Evolutionary conservation across 108 stramenopile species (phyloP).

Genomic region (Cylindrotheca closterium): DNA sequence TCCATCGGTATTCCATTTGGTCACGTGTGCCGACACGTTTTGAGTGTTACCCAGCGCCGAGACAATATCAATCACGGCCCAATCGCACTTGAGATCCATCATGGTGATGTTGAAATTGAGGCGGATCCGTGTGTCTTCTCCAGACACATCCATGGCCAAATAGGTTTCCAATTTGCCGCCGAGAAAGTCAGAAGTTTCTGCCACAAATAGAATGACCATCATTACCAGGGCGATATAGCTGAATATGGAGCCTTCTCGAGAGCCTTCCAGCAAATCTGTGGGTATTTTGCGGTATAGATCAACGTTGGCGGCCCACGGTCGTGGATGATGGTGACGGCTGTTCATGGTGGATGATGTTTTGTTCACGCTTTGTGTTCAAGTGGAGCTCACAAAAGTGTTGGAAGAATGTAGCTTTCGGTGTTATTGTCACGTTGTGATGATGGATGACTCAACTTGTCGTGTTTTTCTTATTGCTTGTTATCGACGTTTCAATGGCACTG

Average conservation of each 20-base stretch:
- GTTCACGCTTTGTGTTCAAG: no score
- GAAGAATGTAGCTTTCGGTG: no score
- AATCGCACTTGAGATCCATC: slow-evolving; percentile 90
- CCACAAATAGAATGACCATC: slow-evolving; percentile 77
- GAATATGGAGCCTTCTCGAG: slow-evolving; percentile 59
- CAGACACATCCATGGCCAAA: slow-evolving; percentile 70
- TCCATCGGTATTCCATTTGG: slow-evolving; percentile 90
- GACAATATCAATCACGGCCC: slow-evolving; percentile 78
- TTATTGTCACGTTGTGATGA: no score
- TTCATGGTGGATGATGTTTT: no score
- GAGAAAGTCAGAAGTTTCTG: slow-evolving; percentile 88
- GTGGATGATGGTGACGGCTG: no score
- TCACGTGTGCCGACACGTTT: slow-evolving; percentile 90
- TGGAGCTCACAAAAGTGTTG: no score
- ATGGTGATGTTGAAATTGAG: slow-evolving; percentile 94
- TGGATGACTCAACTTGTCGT: no score
- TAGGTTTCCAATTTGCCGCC: slow-evolving; percentile 43
- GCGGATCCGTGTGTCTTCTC: slow-evolving; percentile 50
- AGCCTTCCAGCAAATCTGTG: slow-evolving; percentile 80
- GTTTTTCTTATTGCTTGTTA: no score
- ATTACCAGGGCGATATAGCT: slow-evolving; percentile 57
- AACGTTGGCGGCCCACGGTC: slow-evolving; percentile 37
- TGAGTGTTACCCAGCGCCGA: slow-evolving; percentile 86
- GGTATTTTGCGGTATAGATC: slow-evolving; percentile 89
- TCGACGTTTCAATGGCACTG: no score